Evolutionary conservation across 2,329 filamentous ascomycete species (phyloP).

Genomic region (Lecanosticta acicola): DNA sequence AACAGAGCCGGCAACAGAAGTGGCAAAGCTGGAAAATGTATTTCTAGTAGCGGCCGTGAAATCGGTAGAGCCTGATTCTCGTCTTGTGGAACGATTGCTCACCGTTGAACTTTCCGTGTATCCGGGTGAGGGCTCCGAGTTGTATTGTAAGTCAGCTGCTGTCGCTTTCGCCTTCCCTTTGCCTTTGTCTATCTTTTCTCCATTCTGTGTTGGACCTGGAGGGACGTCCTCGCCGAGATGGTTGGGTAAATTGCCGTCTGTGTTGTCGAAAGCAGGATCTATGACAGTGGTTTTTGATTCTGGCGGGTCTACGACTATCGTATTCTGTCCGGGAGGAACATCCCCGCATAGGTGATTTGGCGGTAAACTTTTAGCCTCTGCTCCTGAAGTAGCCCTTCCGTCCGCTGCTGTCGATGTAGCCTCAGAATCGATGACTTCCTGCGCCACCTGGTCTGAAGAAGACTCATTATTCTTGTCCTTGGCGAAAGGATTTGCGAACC

Average conservation of each 20-base stretch:
- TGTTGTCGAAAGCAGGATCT: neutral
- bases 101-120: constrained; percentile 1
- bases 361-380: constrained; percentile 5
- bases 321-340: constrained; percentile 9
- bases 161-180: constrained; percentile 8
- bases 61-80: constrained; percentile 5
- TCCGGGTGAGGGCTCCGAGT: neutral
- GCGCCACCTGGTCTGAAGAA: too few species aligned
- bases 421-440: neutral
- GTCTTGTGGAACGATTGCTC: constrained; percentile 4
- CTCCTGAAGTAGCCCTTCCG: neutral
- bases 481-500: constrained; percentile 18
- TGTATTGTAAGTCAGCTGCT: neutral
- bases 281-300: neutral
- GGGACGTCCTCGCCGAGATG: constrained; percentile 5
- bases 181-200: constrained; percentile 4
- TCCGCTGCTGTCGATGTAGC: neutral
- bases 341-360: constrained; percentile 14
- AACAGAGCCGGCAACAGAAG: constrained; percentile 2
- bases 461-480: too few species aligned
- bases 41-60: constrained; percentile 1
- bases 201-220: constrained; percentile 2
- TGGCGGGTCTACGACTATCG: constrained; percentile 3
- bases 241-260: neutral
- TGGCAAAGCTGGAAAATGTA: constrained; percentile 2